Conservation (phyloP, 441 rosid genomes). For the Macaranga tanarius region DNA sequence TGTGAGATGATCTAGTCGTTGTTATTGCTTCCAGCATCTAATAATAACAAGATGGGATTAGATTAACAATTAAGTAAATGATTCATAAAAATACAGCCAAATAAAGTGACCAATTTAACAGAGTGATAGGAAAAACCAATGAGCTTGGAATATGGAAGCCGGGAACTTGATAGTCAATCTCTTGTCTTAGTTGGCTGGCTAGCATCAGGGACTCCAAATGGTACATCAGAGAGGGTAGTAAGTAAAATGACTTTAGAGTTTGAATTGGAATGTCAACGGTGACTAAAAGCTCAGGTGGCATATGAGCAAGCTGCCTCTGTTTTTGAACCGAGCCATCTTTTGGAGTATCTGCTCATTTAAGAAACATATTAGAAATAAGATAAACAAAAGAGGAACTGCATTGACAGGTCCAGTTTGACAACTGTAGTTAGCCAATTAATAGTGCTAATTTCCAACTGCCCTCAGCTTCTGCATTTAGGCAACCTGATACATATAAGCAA, state of each 20-base stretch:
- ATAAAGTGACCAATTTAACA: conserved; percentile 10
- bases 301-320: conserved; percentile 51
- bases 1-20: conserved; percentile 66
- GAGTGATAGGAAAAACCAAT: conserved; percentile 45
- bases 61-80: conserved; percentile 6
- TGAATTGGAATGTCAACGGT: conserved; percentile 46
- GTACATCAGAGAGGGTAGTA: conserved; percentile 85
- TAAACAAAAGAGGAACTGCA: neutral
- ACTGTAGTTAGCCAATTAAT: neutral
- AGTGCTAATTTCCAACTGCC: neutral
- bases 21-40: conserved; percentile 89
- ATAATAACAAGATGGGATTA: conserved; percentile 16
- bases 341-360: conserved; percentile 40
- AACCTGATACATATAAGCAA: neutral
- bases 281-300: conserved; percentile 92
- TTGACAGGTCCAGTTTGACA: conserved; percentile 1
- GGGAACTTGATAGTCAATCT: conserved; percentile 50
- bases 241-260: conserved; percentile 60
- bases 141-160: conserved; percentile 55
- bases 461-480: neutral
- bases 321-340: conserved; percentile 39
- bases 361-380: conserved; percentile 26
- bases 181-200: conserved; percentile 87
- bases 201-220: conserved; percentile 84
- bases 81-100: conserved; percentile 9